Percentiles rank a stretch among this genome's conserved stretches.
Evolutionary conservation across 345 rosid genomes (phyloP).

Genomic region (Aegle marmelos): DNA sequence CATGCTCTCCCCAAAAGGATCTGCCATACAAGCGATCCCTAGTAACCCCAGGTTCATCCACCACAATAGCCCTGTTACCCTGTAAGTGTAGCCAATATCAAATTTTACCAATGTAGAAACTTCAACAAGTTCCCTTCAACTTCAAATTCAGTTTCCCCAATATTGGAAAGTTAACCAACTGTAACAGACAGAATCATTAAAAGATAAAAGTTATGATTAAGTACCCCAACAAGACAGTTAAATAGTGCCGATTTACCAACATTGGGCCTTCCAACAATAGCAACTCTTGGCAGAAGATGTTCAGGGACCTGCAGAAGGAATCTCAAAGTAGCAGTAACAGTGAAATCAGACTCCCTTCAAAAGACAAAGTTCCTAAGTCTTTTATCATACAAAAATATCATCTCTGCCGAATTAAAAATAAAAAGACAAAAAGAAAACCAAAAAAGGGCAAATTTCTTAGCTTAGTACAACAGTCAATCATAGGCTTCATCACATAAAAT

Average conservation of each 20-base stretch:
- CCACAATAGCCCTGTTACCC: constrained; percentile 91
- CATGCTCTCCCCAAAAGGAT: constrained; percentile 81
- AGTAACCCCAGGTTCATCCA: constrained; percentile 97
- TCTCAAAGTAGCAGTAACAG: not conserved
- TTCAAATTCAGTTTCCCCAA: not conserved
- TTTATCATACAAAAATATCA: not conserved
- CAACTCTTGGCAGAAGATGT: constrained; percentile 75
- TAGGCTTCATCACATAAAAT: not conserved
- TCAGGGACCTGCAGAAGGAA: constrained; percentile 74
- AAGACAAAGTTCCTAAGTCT: not conserved
- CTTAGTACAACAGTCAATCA: not conserved
- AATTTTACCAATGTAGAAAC: not conserved
- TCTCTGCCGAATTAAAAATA: not conserved
- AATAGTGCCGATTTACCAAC: constrained; percentile 96
- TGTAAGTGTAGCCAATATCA: constrained; percentile 17
- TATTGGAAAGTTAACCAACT: not conserved
- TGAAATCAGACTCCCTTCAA: not conserved
- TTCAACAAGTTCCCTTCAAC: not conserved
- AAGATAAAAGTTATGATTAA: not conserved
- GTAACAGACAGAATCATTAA: not conserved
- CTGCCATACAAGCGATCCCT: constrained; percentile 94
- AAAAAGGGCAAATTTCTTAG: not conserved
- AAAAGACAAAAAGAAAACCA: not conserved
- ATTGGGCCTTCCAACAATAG: constrained; percentile 95
- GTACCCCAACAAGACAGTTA: constrained; percentile 95